These are phyloP conservation scores for Phaeosphaeriaceae sp. DNA, from an alignment of 2,329 filamentous ascomycete genomes.

Conservation along the genomic window DNA sequence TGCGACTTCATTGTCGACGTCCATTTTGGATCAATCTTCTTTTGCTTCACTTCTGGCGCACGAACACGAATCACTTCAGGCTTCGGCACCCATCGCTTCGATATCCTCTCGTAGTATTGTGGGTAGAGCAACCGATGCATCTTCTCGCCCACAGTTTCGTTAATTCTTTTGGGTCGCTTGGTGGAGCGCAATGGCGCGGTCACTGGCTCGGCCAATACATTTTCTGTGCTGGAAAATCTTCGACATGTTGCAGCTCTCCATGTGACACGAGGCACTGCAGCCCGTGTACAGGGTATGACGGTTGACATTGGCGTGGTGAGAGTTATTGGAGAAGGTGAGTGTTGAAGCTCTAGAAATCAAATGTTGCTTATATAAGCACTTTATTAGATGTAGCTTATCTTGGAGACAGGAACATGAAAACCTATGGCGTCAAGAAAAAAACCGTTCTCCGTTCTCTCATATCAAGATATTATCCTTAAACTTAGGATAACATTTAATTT, in stretches of 20 bases:
- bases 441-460: background rate
- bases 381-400: too few relatives aligned
- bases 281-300: slow-evolving; percentile 64
- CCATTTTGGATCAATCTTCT: slow-evolving; percentile 19
- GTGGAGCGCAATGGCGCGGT: slow-evolving; percentile 3
- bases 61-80: background rate
- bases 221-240: slow-evolving; percentile 30
- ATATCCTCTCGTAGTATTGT: slow-evolving; percentile 1
- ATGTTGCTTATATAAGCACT: too few relatives aligned
- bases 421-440: background rate
- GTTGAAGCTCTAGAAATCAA: slow-evolving; percentile 22
- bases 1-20: slow-evolving; percentile 14
- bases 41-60: background rate
- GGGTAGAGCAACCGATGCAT: slow-evolving; percentile 24
- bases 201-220: slow-evolving; percentile 12
- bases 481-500: too few relatives aligned
- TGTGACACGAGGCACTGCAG: slow-evolving; percentile 44
- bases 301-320: slow-evolving; percentile 60
- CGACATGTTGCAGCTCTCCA: slow-evolving; percentile 21
- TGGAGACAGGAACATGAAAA: too few relatives aligned
- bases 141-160: slow-evolving; percentile 19
- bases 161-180: slow-evolving; percentile 4
- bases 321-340: slow-evolving; percentile 14
- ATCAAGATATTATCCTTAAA: background rate
- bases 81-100: background rate